Conservation (phyloP, 2,329 filamentous ascomycete genomes). For the Sporothrix schenckii region DNA sequence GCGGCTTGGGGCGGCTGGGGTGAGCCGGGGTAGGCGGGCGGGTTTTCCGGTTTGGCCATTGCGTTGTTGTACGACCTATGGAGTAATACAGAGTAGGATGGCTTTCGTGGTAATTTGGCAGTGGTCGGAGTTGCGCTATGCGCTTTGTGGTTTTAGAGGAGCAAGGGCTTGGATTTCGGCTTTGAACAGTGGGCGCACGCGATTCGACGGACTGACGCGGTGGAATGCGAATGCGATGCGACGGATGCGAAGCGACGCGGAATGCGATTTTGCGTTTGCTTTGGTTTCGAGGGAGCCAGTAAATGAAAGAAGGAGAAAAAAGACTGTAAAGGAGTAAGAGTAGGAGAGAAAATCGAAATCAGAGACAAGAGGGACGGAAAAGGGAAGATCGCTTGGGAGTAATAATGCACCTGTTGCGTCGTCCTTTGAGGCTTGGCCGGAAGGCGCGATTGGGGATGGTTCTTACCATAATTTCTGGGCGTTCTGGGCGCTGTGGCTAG, state of each 20-base stretch:
- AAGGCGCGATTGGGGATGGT: background rate
- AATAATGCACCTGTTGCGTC: conserved; percentile 17
- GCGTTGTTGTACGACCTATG: background rate
- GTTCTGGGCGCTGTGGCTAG: conserved; percentile 6
- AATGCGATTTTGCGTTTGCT: background rate
- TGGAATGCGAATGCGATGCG: conserved; percentile 7
- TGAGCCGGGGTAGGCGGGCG: conserved; percentile 52
- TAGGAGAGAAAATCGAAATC: background rate
- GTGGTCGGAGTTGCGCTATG: background rate
- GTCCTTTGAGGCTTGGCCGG: conserved; percentile 15
- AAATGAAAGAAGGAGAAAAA: background rate
- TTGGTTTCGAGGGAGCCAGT: background rate
- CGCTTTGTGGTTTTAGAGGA: background rate
- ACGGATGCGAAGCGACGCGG: background rate
- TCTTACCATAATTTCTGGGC: background rate
- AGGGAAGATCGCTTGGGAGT: conserved; percentile 24
- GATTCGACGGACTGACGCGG: background rate
- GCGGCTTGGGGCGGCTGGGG: conserved; percentile 40
- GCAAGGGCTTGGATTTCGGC: conserved; percentile 4
- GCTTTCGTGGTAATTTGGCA: too few relatives aligned
- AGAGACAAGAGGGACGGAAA: background rate
- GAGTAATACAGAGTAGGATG: too few relatives aligned
- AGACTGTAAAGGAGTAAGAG: background rate
- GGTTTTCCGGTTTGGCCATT: conserved; percentile 53
- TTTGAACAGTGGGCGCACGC: conserved; percentile 10